Conservation (phyloP, 768 basidiomycete genomes). For the Kwoniella mangroviensis region DNA sequence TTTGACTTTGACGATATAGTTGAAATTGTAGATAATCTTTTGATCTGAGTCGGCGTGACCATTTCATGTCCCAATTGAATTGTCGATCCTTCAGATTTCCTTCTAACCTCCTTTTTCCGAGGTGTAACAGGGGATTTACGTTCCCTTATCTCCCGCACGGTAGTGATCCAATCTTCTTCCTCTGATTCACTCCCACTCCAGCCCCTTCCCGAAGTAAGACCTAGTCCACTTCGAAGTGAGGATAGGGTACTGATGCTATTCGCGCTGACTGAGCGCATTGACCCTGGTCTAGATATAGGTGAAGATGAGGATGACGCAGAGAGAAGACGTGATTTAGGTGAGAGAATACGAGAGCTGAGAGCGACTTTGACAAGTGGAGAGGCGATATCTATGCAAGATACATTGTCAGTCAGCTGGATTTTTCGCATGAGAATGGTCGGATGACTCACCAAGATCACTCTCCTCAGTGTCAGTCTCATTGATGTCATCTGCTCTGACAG, state of each 20-base stretch:
- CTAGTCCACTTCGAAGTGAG: slow-evolving; percentile 14
- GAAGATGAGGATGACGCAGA: neutral
- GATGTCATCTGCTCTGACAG: neutral
- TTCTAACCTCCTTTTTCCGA: neutral
- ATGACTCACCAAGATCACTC: slow-evolving; percentile 38
- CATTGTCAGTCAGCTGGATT: neutral
- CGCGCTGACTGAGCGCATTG: slow-evolving; percentile 16
- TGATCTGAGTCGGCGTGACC: slow-evolving; percentile 8
- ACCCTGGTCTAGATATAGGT: slow-evolving; percentile 1
- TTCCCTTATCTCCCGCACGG: slow-evolving; percentile 16
- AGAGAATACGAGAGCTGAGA: slow-evolving; percentile 26
- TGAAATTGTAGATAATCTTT: neutral
- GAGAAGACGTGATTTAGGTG: slow-evolving; percentile 36
- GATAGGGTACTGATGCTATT: slow-evolving; percentile 7
- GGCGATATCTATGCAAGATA: slow-evolving; percentile 20
- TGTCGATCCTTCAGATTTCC: neutral
- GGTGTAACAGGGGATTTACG: neutral
- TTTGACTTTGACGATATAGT: neutral
- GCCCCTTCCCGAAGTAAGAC: slow-evolving; percentile 19
- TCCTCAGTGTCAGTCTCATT: slow-evolving; percentile 22
- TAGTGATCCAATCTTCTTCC: slow-evolving; percentile 41
- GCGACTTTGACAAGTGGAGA: slow-evolving; percentile 35
- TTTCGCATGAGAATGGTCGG: neutral
- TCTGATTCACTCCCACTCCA: slow-evolving; percentile 49
- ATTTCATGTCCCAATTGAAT: neutral